These are phyloP conservation scores for Phytophthora meadii DNA, from an alignment of 352 stramenopile genomes.

Conservation along the genomic window DNA sequence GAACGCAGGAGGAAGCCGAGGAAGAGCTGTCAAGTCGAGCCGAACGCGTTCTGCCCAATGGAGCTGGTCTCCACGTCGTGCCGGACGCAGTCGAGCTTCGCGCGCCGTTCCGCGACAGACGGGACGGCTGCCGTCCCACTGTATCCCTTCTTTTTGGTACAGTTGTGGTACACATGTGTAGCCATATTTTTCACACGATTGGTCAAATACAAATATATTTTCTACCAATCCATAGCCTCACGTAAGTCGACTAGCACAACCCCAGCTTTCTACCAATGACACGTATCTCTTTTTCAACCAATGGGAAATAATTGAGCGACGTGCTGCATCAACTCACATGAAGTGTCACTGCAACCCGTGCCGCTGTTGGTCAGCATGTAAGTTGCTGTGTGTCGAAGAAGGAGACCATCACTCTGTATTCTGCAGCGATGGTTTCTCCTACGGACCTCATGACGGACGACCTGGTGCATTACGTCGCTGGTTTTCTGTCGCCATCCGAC, in stretches of 20 bases:
- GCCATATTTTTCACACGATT: background rate
- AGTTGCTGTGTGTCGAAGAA: constrained; percentile 17
- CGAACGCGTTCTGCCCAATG: constrained; percentile 28
- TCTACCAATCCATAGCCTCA: constrained; percentile 4
- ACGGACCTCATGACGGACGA: constrained; percentile 49
- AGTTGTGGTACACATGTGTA: background rate
- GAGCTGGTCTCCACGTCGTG: constrained; percentile 3
- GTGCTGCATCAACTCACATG: background rate
- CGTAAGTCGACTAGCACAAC: constrained; percentile 19
- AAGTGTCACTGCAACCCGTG: background rate
- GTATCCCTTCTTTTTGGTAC: no score
- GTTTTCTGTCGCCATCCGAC: constrained; percentile 62
- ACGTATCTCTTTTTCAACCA: background rate
- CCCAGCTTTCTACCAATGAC: no score
- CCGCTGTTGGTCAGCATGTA: constrained; percentile 8
- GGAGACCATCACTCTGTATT: constrained; percentile 20
- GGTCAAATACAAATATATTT: background rate
- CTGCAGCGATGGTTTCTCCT: background rate
- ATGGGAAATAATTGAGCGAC: constrained; percentile 36
- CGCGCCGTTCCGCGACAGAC: no score
- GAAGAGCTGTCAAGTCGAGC: constrained; percentile 7
- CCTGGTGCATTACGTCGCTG: constrained; percentile 60
- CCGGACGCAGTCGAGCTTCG: constrained; percentile 15
- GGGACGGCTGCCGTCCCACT: no score
- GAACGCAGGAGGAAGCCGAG: constrained; percentile 3